Base-by-base conservation (phyloP, 306 rosid species). In the Fagus sylvatica region DNA sequence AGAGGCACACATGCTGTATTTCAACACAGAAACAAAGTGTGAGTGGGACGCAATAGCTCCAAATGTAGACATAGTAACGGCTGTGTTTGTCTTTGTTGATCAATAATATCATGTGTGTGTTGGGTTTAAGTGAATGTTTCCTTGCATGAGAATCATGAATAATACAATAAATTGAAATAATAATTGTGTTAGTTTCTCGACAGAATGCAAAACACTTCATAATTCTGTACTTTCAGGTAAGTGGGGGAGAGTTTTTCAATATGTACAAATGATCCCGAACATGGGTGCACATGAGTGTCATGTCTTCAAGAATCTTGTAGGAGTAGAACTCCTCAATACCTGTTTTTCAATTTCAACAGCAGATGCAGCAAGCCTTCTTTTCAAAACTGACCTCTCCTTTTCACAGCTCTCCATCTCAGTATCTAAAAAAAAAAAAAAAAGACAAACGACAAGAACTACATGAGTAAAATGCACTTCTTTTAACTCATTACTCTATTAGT, bases 321-420 rank as follows among this genome's bases (percentile, higher is more conserved):
- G 15, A 67, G 68, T 36, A 69, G 53, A 53, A 69, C 33, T 34
- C 43, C 69, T 54, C 19, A 72, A 75, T 84, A 93, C 99, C 98
- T 91, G 96, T 88, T 84, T 86, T 83, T 93, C 98, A 32, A 85
- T 84, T 91, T 91, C 96, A 51, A 93, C 57, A 28, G 88, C 85
- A 17, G 96, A 91, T 70, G 94, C 96, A 79, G 93, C 86, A 10
- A 93, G 87, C 77, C 88, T 85, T 69, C 84, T 88, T 87, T 84
- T 91, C 85, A 95, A 78, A 73, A 74, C 80, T 40, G 96, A 87
- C 76, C 94, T 87, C 62, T 90, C 96, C 79, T 53, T 75, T 79
- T 89, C 93, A 74, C 98, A 95, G 69, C 69, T 84, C 76, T 93
- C 97, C 81, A 86, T 75, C 84, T 95, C 91, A 0, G 88, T 84